These are phyloP conservation scores for Mimosa pudica DNA, from an alignment of 306 rosid genomes.

Conservation along the genomic window DNA sequence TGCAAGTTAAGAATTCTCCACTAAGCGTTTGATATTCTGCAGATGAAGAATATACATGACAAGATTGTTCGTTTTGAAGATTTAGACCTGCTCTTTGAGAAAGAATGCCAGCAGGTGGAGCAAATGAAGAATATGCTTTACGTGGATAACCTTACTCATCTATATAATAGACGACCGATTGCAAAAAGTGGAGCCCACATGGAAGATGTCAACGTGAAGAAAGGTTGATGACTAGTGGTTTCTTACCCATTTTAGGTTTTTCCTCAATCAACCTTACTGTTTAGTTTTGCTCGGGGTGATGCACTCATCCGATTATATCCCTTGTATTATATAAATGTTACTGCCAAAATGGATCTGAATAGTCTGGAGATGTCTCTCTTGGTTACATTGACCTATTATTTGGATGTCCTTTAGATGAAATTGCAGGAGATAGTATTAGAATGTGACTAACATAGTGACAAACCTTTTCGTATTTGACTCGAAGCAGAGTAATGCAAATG, in stretches of 20 bases:
- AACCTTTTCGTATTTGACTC: too few species aligned
- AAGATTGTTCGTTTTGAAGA: conserved; percentile 64
- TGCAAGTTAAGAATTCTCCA: not conserved
- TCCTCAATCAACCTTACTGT: conserved; percentile 1
- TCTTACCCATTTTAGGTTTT: conserved; percentile 14
- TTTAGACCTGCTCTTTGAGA: conserved; percentile 74
- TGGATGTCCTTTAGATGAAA: not conserved
- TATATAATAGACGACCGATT: conserved; percentile 44
- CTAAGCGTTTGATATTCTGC: conserved; percentile 41
- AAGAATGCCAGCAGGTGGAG: conserved; percentile 71
- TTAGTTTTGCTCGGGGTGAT: not conserved
- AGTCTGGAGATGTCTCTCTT: not conserved
- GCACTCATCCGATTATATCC: not conserved
- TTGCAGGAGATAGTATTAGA: too few species aligned
- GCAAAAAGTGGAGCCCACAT: conserved; percentile 40
- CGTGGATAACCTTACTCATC: conserved; percentile 72
- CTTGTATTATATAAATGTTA: not conserved
- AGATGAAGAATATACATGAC: conserved; percentile 78
- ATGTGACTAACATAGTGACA: too few species aligned
- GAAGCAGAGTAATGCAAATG: too few species aligned
- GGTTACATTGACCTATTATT: not conserved
- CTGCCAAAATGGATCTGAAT: not conserved
- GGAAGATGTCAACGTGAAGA: conserved; percentile 45
- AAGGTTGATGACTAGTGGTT: conserved; percentile 39
- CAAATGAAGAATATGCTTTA: conserved; percentile 69